Percentiles rank a stretch among this genome's conserved stretches.
Conservation (phyloP, 208 protist species). For the Leishmania guyanensis region DNA sequence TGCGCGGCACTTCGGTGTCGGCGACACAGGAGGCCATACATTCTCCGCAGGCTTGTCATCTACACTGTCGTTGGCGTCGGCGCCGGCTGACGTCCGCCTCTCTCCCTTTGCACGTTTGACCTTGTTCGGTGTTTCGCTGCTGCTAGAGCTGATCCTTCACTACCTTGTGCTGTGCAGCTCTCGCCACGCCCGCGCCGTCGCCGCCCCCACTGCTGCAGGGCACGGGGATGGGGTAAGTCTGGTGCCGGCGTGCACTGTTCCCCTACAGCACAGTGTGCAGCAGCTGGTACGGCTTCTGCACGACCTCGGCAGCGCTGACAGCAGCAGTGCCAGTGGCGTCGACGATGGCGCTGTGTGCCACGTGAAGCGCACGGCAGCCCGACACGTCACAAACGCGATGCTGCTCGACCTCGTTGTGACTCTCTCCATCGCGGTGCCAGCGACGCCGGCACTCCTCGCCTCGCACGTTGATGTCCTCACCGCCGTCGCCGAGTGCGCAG, state of each 20-base stretch:
- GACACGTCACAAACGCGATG: slow-evolving; percentile 55
- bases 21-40: neutral
- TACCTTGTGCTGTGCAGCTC: slow-evolving; percentile 33
- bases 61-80: slow-evolving; percentile 3
- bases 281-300: slow-evolving; percentile 40
- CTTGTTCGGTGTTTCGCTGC: slow-evolving; percentile 30
- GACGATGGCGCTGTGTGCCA: slow-evolving; percentile 26
- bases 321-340: neutral
- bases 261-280: slow-evolving; percentile 35
- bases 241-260: slow-evolving; percentile 24
- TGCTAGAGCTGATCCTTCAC: slow-evolving; percentile 32
- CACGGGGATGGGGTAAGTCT: slow-evolving; percentile 8
- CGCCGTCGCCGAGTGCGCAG: slow-evolving; percentile 56
- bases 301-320: slow-evolving; percentile 13
- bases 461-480: slow-evolving; percentile 51
- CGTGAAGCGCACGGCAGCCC: slow-evolving; percentile 52
- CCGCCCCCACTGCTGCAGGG: neutral
- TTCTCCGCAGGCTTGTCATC: neutral
- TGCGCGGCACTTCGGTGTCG: neutral
- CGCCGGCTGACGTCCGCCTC: slow-evolving; percentile 31
- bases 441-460: slow-evolving; percentile 33
- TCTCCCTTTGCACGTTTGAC: slow-evolving; percentile 31
- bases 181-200: slow-evolving; percentile 5
- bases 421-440: slow-evolving; percentile 45
- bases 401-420: slow-evolving; percentile 61